Evolutionary conservation across 2,329 filamentous ascomycete species (phyloP), one percentile per base, ranked within the genome.

Genomic region (Teratosphaeria destructans): DNA sequence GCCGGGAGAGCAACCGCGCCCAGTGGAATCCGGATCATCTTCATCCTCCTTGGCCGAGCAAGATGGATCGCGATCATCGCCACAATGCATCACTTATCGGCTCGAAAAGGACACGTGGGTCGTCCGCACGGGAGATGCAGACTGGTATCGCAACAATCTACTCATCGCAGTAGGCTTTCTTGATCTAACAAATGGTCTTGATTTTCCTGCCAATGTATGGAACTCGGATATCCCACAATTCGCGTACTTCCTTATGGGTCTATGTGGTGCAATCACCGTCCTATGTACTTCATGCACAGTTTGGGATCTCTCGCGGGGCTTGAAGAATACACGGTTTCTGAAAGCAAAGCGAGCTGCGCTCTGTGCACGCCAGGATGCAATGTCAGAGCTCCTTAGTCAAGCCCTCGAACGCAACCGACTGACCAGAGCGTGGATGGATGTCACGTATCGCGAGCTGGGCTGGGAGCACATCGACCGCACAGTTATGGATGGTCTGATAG

Each of bases 191-290:
- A 84, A 84, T 64, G 79, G 80, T 0, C 76, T 77, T 1, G 81
- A 84, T 63, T 83, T 83, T 58, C 79, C 81, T 0, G 81, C 81
- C 59, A 83, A 84, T 58, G 76, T 83, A 1, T 84, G 79, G 79
- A 83, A 84, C 1, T 70, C 76, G 0, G 81, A 81, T 0, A 75
- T 81, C 0, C 81, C 81, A 0, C 63, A 66, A 1, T 78, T 78
- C 56, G 81, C 79, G 8, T 68, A 77, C 0, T 74, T 77, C 0
- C 69, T 82, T 4, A 83, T 84, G 81, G 80, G 72, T 0, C 69
- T 83, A 3, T 81, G 81, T 1, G 82, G 77, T 0, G 75, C 75
- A 0, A 62, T 77, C 1, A 80, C 81, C 0, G 70, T 80, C 0
- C 59, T 74, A 2, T 72, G 81, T 53, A 75, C 76, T 0, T 60